Evolutionary conservation across 495 filamentous ascomycete species (phyloP).

Genomic region (Tuber indicum): DNA sequence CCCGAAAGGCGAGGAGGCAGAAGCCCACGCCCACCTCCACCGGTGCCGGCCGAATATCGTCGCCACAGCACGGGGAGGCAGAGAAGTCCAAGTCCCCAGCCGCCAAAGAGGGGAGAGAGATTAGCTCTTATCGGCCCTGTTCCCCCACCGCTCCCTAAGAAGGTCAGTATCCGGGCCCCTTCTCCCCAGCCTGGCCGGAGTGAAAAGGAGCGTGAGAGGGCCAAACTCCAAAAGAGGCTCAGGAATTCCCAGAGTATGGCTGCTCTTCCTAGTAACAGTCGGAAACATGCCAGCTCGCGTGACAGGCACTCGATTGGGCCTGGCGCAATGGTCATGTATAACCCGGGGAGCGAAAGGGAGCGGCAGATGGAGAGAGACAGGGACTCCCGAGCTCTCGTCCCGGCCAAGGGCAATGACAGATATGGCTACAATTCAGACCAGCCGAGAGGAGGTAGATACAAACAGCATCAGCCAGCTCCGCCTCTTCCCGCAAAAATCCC

Average conservation of each 20-base stretch:
- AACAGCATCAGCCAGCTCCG: constrained; percentile 5
- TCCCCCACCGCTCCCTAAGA: constrained; percentile 28
- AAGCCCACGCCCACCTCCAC: constrained; percentile 31
- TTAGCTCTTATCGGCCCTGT: constrained; percentile 24
- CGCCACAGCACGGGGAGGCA: constrained; percentile 25
- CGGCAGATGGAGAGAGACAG: constrained; percentile 29
- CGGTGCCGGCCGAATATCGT: constrained; percentile 34
- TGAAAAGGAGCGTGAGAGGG: constrained; percentile 17
- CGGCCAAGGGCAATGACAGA: constrained; percentile 25
- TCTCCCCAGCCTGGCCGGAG: constrained; percentile 11
- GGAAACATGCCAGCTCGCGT: constrained; percentile 16
- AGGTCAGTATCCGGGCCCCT: constrained; percentile 4
- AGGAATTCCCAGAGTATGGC: constrained; percentile 38
- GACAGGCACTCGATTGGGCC: constrained; percentile 34
- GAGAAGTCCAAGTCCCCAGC: constrained; percentile 31
- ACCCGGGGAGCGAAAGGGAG: constrained; percentile 36
- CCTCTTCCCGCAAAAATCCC: constrained; percentile 38
- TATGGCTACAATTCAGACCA: constrained; percentile 31
- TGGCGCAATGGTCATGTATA: constrained; percentile 41
- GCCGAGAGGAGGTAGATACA: constrained; percentile 17
- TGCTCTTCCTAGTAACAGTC: constrained; percentile 23
- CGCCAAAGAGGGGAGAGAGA: constrained; percentile 37
- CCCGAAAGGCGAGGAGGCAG: constrained; percentile 63
- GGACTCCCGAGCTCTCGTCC: constrained; percentile 39
- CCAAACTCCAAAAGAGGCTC: constrained; percentile 23